A percentile compares a stretch with the other conserved stretches of the same genome.
These are phyloP conservation scores for Cardamine resedifolia DNA, from an alignment of 345 rosid genomes.

Conservation along the genomic window DNA sequence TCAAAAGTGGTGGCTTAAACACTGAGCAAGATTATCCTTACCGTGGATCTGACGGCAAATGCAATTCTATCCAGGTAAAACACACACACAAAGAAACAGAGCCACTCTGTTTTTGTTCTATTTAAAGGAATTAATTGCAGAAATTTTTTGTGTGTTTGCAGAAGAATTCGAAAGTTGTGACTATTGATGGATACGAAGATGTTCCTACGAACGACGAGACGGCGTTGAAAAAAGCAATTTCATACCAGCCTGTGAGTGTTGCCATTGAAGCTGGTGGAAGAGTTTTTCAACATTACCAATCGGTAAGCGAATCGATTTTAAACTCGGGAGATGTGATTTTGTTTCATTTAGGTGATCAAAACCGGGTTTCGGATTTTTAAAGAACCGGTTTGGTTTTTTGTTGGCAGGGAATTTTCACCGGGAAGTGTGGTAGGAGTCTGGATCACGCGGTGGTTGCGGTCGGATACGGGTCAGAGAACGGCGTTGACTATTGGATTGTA, in stretches of 20 bases:
- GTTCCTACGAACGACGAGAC: constrained; percentile 58
- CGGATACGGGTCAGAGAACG: constrained; percentile 85
- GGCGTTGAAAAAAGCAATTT: constrained; percentile 70
- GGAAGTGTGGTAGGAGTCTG: constrained; percentile 58
- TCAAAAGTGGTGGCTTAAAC: constrained; percentile 79
- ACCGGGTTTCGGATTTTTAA: not conserved
- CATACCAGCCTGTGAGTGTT: constrained; percentile 85
- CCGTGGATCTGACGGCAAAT: constrained; percentile 48
- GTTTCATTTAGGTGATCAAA: not conserved
- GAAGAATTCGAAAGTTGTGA: constrained; percentile 76
- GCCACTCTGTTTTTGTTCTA: not conserved
- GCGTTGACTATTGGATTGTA: constrained; percentile 78
- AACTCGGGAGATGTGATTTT: not conserved
- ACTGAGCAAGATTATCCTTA: constrained; percentile 80
- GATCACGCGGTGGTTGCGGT: constrained; percentile 84
- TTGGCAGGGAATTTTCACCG: constrained; percentile 73
- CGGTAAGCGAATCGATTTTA: constrained; percentile 45
- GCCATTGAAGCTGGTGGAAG: constrained; percentile 95
- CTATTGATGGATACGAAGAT: constrained; percentile 79
- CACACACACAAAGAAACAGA: constrained; percentile 19
- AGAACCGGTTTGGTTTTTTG: constrained; percentile 12
- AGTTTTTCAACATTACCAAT: constrained; percentile 67
- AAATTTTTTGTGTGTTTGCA: constrained; percentile 12
- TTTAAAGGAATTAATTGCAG: not conserved
- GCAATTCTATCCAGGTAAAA: constrained; percentile 56